A percentile compares a stretch with the other conserved stretches of the same genome.
These are phyloP conservation scores for Didymella arachidicola DNA, from an alignment of 2,329 filamentous ascomycete genomes.

Conservation along the genomic window DNA sequence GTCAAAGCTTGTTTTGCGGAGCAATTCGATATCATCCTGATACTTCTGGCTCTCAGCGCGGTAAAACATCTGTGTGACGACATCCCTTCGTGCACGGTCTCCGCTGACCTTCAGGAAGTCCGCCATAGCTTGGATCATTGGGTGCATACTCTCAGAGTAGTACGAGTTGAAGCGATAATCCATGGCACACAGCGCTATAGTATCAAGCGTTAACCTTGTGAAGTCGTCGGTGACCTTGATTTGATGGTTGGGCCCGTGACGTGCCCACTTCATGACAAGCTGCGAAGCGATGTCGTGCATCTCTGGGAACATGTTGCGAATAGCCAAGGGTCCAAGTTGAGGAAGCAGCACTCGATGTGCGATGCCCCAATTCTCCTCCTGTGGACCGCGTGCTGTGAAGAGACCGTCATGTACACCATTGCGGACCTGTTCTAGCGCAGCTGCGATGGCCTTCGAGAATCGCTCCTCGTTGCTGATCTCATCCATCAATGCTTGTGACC, in stretches of 20 bases:
- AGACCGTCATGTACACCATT: constrained; percentile 52
- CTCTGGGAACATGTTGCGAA: constrained; percentile 70
- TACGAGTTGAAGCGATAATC: constrained; percentile 55
- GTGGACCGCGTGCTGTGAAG: constrained; percentile 51
- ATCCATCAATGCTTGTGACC: constrained; percentile 47
- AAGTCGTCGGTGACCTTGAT: constrained; percentile 52
- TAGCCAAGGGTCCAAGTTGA: constrained; percentile 73
- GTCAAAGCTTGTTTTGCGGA: constrained; percentile 64
- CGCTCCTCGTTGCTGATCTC: constrained; percentile 52
- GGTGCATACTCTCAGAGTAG: constrained; percentile 48
- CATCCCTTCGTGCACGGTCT: constrained; percentile 42
- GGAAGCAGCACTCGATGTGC: constrained; percentile 72
- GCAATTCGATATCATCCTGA: constrained; percentile 60
- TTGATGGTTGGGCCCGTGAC: constrained; percentile 53
- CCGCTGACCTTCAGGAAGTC: constrained; percentile 50
- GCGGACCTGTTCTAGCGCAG: constrained; percentile 43
- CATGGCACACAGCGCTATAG: constrained; percentile 52
- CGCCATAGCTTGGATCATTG: constrained; percentile 50
- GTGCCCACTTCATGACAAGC: constrained; percentile 72
- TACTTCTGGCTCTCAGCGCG: constrained; percentile 56
- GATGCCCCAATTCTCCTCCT: constrained; percentile 58
- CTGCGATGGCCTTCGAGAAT: constrained; percentile 44
- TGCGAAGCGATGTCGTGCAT: constrained; percentile 68
- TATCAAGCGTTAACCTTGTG: constrained; percentile 49
- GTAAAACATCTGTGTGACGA: constrained; percentile 47